These are phyloP conservation scores for Sisymbrium altissimum DNA, from an alignment of 345 rosid genomes.

Conservation along the genomic window DNA sequence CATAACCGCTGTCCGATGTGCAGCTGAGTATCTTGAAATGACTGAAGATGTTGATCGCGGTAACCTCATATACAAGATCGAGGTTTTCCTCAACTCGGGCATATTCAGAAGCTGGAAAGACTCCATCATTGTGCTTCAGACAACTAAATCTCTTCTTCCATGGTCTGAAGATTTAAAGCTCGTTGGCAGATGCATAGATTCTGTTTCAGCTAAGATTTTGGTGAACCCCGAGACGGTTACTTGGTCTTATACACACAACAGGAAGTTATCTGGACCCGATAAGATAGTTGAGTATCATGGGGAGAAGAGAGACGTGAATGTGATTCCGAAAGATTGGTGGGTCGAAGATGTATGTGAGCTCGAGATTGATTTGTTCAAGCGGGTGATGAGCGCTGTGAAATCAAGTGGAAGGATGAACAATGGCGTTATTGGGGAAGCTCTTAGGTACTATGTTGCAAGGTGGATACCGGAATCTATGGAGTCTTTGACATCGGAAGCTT, in stretches of 20 bases:
- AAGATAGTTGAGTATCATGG: conserved; percentile 39
- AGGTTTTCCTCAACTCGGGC: conserved; percentile 80
- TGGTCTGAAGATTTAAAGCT: conserved; percentile 91
- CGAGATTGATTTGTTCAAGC: conserved; percentile 70
- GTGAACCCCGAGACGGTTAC: conserved; percentile 64
- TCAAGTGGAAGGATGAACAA: conserved; percentile 80
- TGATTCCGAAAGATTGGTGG: conserved; percentile 94
- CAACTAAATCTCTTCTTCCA: conserved; percentile 68
- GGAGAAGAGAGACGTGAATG: conserved; percentile 45
- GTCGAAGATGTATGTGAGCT: conserved; percentile 89
- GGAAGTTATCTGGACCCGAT: conserved; percentile 57
- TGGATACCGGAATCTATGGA: conserved; percentile 79
- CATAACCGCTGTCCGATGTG: conserved; percentile 82
- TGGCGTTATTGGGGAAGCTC: conserved; percentile 67
- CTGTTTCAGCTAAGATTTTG: conserved; percentile 77
- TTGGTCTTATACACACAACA: conserved; percentile 88
- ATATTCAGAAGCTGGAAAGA: conserved; percentile 95
- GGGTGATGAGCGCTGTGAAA: conserved; percentile 57
- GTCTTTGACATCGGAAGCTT: conserved; percentile 47
- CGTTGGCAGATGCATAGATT: conserved; percentile 78
- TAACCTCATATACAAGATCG: conserved; percentile 76
- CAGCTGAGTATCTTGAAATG: conserved; percentile 94
- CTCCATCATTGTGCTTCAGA: conserved; percentile 88
- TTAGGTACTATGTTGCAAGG: conserved; percentile 64
- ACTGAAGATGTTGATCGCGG: conserved; percentile 76